Evolutionary conservation across 192 early-diverging fungal species (phyloP), one percentile per base, ranked within the genome.

Genomic region (Phycomyces nitens): DNA sequence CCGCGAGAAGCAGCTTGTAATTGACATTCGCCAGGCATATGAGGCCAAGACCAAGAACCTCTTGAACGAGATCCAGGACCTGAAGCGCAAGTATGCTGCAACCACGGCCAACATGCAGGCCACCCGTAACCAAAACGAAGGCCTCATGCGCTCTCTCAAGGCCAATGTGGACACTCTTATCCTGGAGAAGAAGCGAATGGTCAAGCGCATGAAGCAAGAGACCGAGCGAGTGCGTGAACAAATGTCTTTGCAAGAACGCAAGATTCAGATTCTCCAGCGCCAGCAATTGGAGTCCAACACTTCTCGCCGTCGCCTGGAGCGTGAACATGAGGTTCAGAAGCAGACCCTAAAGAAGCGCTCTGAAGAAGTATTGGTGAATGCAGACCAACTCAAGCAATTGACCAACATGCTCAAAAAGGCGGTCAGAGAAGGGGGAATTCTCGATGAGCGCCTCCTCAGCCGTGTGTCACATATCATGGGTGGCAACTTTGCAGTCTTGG

Each of bases 141-240:
- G 73, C 9, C 69, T 88, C 24, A 78, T 88, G 12, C 79, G 81
- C 34, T 84, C 81, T 3, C 72, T 92, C 39, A 79, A 80, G 55
- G 77, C 79, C 9, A 90, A 87, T 29, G 85, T 94, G 20, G 83
- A 88, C 60, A 77, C 82, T 12, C 76, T 91, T 24, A 91, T 89
- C 66, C 72, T 76, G 26, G 92, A 94, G 69, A 94, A 94, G 69
- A 61, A 85, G 15, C 76, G 84, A 12, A 86, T 92, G 83, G 65
- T 90, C 53, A 88, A 87, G 61, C 82, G 89, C 14, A 87, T 92
- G 73, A 86, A 86, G 56, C 78, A 81, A 50, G 88, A 92, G 56
- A 71, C 84, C 0, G 78, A 86, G 34, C 70, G 78, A 11, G 80
- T 82, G 38, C 77, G 87, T 54, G 84, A 88, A 38, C 73, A 85